Evolutionary conservation across 2,329 filamentous ascomycete species (phyloP), one percentile per base, ranked within the genome.

Genomic region (Xylaria sp.): DNA sequence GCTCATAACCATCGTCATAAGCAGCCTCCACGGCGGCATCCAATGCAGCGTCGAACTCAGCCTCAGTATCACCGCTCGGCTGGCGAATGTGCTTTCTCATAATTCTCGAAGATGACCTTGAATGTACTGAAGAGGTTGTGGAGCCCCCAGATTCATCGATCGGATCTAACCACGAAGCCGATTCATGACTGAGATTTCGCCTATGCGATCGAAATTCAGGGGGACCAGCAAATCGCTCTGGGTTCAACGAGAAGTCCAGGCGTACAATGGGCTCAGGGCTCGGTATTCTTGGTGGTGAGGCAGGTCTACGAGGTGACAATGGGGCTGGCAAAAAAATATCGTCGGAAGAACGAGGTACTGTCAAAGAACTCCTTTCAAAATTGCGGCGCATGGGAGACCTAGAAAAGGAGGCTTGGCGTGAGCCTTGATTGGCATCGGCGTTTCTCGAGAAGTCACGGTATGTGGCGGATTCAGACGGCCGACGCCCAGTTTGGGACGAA

Each of bases 1-100:
- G 92, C 77, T 97, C 94, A 71, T 93, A 92, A 0, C 93, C 93
- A 71, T 98, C 94, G 78, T 97, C 92, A 79, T 98, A 99, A 5
- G 95, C 96, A 60, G 95, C 95, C 80, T 98, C 96, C 9, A 98
- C 94, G 16, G 96, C 96, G 27, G 94, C 95, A 81, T 98, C 95
- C 51, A 98, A 85, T 3, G 96, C 96, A 9, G 93, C 94, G 80
- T 98, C 94, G 73, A 98, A 97, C 77, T 97, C 94, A 6, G 93
- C 91, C 78, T 97, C 93, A 0, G 93, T 96, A 35, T 87, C 89
- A 53, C 90, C 90, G 71, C 92, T 95, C 2, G 86, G 78, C 42
- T 85, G 85, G 58, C 91, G 88, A 62, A 93, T 87, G 72, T 92
- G 91, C 75, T 91, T 93, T 71, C 91, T 86, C 69, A 88, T 86